Evolutionary conservation across 2,329 filamentous ascomycete genomes (phyloP).

Genomic region (Botrytis sinoallii): DNA sequence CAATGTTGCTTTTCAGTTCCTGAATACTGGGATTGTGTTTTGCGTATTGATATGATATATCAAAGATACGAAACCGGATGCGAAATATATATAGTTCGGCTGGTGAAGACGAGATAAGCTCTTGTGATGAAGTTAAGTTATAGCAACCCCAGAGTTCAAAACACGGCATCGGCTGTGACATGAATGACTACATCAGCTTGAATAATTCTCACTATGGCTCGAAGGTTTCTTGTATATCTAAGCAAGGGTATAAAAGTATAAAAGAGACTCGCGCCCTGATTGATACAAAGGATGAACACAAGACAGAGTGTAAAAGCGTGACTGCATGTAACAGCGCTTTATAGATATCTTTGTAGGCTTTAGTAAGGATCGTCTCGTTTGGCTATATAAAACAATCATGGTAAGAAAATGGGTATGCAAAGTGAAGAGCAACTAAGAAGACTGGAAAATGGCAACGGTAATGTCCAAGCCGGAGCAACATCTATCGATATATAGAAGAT

Average conservation of each 20-base stretch:
- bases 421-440: no score
- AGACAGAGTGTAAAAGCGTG: no score
- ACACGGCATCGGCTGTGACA: neutral
- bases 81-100: neutral
- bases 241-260: neutral
- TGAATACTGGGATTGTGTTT: neutral
- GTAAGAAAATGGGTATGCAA: no score
- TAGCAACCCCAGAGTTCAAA: neutral
- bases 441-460: no score
- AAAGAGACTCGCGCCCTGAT: no score
- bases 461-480: no score
- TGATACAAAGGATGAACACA: no score
- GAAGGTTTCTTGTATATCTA: neutral
- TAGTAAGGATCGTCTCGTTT: no score
- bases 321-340: no score
- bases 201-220: rapidly evolving
- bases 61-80: rapidly evolving
- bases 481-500: neutral
- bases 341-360: no score
- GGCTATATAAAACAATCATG: no score
- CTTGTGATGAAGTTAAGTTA: neutral
- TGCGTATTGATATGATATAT: neutral
- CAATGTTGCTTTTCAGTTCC: neutral
- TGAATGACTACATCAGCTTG: neutral
- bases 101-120: neutral